Percentiles rank a stretch among this genome's conserved stretches.
Conservation (phyloP, 345 rosid species). For the Angophora floribunda region DNA sequence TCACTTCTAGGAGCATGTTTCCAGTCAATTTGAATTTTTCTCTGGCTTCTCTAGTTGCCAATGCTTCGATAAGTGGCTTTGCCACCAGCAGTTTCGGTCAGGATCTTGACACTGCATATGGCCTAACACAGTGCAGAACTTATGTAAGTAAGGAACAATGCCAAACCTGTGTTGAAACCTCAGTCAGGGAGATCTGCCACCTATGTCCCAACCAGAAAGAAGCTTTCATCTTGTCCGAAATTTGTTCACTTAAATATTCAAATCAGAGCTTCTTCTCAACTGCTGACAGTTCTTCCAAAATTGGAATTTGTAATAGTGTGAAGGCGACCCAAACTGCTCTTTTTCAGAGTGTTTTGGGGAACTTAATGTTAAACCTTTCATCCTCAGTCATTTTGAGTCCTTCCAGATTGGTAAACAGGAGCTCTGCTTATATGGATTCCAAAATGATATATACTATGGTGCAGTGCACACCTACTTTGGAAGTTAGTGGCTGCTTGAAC, state of each 20-base stretch:
- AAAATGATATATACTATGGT: constrained; percentile 12
- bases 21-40: constrained; percentile 7
- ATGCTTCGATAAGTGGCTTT: constrained; percentile 10
- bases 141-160: constrained; percentile 9
- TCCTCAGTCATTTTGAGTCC: constrained; percentile 6
- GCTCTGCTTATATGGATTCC: neutral
- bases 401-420: constrained; percentile 8
- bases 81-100: constrained; percentile 1
- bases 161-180: constrained; percentile 6
- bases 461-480: constrained; percentile 24
- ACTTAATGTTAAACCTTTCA: constrained; percentile 4
- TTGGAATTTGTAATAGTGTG: neutral
- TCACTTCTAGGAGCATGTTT: constrained; percentile 9
- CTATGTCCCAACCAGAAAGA: constrained; percentile 13
- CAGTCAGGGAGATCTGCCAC: neutral
- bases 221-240: constrained; percentile 1
- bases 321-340: neutral
- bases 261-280: constrained; percentile 9
- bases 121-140: constrained; percentile 15
- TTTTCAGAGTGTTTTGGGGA: constrained; percentile 4
- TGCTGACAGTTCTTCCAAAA: neutral
- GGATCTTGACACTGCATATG: neutral
- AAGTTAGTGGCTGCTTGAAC: constrained; percentile 1
- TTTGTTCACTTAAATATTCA: constrained; percentile 12
- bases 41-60: constrained; percentile 4